Percentiles rank a stretch among this genome's conserved stretches.
phyloP scores from a whole-genome alignment of 768 basidiomycete genomes.

The Saitozyma podzolica region DNA sequence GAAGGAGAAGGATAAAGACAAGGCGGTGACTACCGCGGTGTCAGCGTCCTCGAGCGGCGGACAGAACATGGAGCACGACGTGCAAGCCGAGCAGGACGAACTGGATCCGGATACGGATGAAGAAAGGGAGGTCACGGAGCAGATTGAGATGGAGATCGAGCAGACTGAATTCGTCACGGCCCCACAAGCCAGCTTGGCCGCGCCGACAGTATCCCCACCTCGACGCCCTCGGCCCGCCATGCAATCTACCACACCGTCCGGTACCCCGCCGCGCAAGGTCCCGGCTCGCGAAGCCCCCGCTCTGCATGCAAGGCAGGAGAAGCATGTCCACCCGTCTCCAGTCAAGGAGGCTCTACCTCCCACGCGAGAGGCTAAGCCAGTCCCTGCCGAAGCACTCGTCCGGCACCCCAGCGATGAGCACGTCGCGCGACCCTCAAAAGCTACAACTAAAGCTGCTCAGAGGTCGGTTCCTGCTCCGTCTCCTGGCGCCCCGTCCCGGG shows the following conservation, averaged over 20 bases:
- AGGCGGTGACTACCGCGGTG: background rate
- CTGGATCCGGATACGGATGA: slow-evolving; percentile 3
- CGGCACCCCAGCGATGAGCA: background rate
- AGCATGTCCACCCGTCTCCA: slow-evolving; percentile 14
- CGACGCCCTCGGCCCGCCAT: slow-evolving; percentile 3
- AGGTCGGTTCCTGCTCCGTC: too few species aligned
- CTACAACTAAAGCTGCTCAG: too few species aligned
- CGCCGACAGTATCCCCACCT: slow-evolving; percentile 1
- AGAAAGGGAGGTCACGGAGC: slow-evolving; percentile 13
- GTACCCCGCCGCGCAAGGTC: slow-evolving; percentile 17
- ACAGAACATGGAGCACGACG: slow-evolving; percentile 9
- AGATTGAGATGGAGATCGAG: slow-evolving; percentile 9
- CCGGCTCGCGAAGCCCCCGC: slow-evolving; percentile 4
- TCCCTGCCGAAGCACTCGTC: background rate
- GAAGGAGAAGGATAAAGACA: slow-evolving; percentile 6
- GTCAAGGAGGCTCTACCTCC: background rate
- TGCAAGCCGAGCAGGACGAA: slow-evolving; percentile 4
- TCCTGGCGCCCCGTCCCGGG: too few species aligned
- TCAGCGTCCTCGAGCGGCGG: background rate
- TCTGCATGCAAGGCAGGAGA: slow-evolving; percentile 10
- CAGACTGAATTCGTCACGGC: slow-evolving; percentile 1
- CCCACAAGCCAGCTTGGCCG: slow-evolving; percentile 4
- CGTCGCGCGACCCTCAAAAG: too few species aligned
- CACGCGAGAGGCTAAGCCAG: background rate
- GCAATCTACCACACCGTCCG: slow-evolving; percentile 28